phyloP scores from a whole-genome alignment of 2,329 filamentous ascomycete genomes.

The Fulvia fulva region DNA sequence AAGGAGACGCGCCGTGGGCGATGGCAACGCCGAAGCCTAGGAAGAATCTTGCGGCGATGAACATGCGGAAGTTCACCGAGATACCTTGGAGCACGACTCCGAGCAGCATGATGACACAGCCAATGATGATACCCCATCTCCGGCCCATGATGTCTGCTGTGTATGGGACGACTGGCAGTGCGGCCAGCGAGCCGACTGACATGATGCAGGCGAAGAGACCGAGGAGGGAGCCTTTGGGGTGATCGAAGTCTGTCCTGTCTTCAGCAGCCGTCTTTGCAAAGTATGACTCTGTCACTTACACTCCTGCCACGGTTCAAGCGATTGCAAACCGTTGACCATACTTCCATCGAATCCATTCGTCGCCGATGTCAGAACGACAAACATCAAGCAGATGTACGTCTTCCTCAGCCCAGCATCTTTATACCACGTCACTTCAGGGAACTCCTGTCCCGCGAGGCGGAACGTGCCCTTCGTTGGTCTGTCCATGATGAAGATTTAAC shows the following conservation, averaged over 20 bases:
- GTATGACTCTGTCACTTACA: slow-evolving; percentile 31
- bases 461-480: slow-evolving; percentile 32
- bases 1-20: slow-evolving; percentile 32
- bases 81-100: slow-evolving; percentile 44
- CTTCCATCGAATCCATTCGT: slow-evolving; percentile 50
- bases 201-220: slow-evolving; percentile 48
- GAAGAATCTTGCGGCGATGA: slow-evolving; percentile 42
- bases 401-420: slow-evolving; percentile 30
- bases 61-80: slow-evolving; percentile 40
- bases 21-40: slow-evolving; percentile 42
- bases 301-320: slow-evolving; percentile 43
- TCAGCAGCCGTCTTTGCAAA: not conserved
- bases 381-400: slow-evolving; percentile 33
- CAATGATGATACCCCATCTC: slow-evolving; percentile 46
- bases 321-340: slow-evolving; percentile 51
- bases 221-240: slow-evolving; percentile 33
- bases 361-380: slow-evolving; percentile 31
- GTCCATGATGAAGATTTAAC: slow-evolving; percentile 24
- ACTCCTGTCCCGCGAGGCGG: slow-evolving; percentile 29
- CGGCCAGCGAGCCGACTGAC: slow-evolving; percentile 47
- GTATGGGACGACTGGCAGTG: slow-evolving; percentile 48
- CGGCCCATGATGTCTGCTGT: slow-evolving; percentile 47
- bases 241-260: slow-evolving; percentile 28
- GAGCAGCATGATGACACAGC: slow-evolving; percentile 45
- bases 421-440: slow-evolving; percentile 34